Conservation (phyloP, 2,329 filamentous ascomycete genomes). For the Scytalidium sp. region DNA sequence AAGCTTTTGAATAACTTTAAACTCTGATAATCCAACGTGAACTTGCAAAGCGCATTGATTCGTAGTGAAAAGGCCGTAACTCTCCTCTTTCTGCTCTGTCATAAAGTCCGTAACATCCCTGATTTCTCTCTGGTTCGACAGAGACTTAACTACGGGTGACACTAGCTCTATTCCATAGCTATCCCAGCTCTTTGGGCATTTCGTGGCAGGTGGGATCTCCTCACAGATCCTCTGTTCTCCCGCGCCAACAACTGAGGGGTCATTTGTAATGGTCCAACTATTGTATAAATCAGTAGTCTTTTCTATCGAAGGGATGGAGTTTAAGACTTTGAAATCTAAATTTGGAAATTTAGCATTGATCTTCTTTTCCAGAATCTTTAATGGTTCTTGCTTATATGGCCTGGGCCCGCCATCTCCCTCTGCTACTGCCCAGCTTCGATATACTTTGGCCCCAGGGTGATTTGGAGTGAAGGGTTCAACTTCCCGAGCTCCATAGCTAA, state of each 20-base stretch:
- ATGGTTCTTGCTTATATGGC: slow-evolving; percentile 13
- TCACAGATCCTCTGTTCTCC: slow-evolving; percentile 17
- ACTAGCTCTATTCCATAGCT: slow-evolving; percentile 20
- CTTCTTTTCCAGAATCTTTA: slow-evolving; percentile 10
- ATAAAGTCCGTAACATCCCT: slow-evolving; percentile 8
- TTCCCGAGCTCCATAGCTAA: slow-evolving; percentile 9
- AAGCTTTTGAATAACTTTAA: slow-evolving; percentile 15
- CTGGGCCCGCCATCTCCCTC: not conserved
- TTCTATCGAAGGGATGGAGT: slow-evolving; percentile 3
- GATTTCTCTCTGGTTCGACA: slow-evolving; percentile 6
- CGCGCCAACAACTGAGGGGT: slow-evolving; percentile 17
- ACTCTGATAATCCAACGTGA: slow-evolving; percentile 17
- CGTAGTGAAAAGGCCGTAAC: slow-evolving; percentile 17
- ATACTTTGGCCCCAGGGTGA: slow-evolving; percentile 4
- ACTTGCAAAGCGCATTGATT: slow-evolving; percentile 24
- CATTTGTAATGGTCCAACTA: slow-evolving; percentile 16
- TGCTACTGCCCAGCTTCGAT: slow-evolving; percentile 18
- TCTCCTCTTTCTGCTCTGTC: slow-evolving; percentile 3
- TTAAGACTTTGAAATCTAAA: slow-evolving; percentile 3
- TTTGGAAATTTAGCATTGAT: slow-evolving; percentile 3
- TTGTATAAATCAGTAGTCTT: slow-evolving; percentile 8
- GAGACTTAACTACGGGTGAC: slow-evolving; percentile 13
- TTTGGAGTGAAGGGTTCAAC: slow-evolving; percentile 5
- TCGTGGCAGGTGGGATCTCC: slow-evolving; percentile 12
- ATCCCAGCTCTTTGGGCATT: slow-evolving; percentile 15